Conservation (phyloP, 208 protist species). For the Acanthamoeba culbertsoni region DNA sequence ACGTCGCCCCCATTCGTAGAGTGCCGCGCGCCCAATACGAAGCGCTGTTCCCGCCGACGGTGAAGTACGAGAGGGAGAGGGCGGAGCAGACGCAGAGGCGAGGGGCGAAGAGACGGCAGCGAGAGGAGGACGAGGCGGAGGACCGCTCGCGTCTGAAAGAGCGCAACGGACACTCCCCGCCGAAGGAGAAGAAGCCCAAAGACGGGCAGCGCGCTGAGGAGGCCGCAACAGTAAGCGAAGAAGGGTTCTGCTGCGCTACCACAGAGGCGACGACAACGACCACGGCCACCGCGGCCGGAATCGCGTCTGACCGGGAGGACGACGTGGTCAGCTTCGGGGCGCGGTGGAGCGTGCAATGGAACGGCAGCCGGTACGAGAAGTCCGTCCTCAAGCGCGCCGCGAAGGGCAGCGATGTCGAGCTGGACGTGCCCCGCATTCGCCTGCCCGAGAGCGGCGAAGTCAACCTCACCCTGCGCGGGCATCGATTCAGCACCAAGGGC, state of each 20-base stretch:
- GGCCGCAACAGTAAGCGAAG: too few species aligned
- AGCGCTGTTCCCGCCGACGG: neutral
- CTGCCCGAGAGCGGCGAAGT: neutral
- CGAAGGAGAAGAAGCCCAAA: neutral
- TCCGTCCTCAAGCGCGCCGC: neutral
- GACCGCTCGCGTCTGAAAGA: neutral
- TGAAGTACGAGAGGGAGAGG: neutral
- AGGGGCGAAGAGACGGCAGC: neutral
- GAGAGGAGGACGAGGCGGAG: neutral
- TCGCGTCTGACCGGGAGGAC: too few species aligned
- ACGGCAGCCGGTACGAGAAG: neutral
- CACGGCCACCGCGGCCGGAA: neutral
- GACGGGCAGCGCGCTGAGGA: neutral
- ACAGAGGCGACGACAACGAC: neutral
- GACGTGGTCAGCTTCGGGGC: neutral
- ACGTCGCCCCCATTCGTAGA: neutral
- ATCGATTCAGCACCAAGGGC: conserved; percentile 5
- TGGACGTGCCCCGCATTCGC: neutral
- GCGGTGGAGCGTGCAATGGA: conserved; percentile 32
- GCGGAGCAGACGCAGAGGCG: too few species aligned
- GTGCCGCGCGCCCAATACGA: neutral
- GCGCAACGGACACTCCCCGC: neutral
- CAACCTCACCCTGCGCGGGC: conserved; percentile 10
- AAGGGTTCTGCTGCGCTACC: too few species aligned
- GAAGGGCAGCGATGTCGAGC: neutral